Evolutionary conservation across 2,329 filamentous ascomycete genomes (phyloP).

Genomic region (Cercospora sojina): DNA sequence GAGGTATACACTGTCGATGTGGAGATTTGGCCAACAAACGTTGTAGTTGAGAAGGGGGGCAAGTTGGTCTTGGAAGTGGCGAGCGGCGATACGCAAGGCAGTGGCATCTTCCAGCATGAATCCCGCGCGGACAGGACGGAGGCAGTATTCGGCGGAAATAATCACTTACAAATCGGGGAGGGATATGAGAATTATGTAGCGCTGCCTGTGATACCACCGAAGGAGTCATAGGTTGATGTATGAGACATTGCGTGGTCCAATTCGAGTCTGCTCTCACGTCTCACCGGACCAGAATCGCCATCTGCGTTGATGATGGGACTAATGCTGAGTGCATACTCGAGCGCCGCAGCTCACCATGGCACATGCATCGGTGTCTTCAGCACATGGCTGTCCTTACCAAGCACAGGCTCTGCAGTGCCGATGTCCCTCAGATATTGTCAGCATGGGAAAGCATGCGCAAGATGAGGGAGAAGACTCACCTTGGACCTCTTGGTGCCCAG

Average conservation of each 20-base stretch:
- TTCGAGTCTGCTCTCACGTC: background rate
- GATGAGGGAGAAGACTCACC: slow-evolving; percentile 49
- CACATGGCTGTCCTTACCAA: slow-evolving; percentile 54
- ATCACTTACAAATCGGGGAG: slow-evolving; percentile 56
- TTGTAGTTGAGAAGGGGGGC: slow-evolving; percentile 54
- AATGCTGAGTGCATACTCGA: background rate
- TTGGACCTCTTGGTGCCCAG: slow-evolving; percentile 69
- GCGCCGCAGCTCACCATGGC: slow-evolving; percentile 55
- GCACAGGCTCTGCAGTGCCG: slow-evolving; percentile 63
- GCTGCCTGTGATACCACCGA: slow-evolving; percentile 54
- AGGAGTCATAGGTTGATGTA: slow-evolving; percentile 18
- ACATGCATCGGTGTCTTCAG: slow-evolving; percentile 64
- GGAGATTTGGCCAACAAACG: slow-evolving; percentile 65
- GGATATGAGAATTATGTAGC: slow-evolving; percentile 53
- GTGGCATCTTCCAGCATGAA: slow-evolving; percentile 36
- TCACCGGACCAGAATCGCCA: background rate
- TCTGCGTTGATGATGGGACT: background rate
- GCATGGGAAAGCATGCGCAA: background rate
- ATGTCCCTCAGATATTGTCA: slow-evolving; percentile 57
- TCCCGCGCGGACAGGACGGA: slow-evolving; percentile 27
- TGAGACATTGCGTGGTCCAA: background rate
- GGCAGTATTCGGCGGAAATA: slow-evolving; percentile 49
- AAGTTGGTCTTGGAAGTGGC: slow-evolving; percentile 57
- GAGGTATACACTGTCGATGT: slow-evolving; percentile 61
- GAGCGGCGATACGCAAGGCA: slow-evolving; percentile 60